Evolutionary conservation across 2,329 filamentous ascomycete species (phyloP).

Genomic region (Aspergillus quadrilineatus): DNA sequence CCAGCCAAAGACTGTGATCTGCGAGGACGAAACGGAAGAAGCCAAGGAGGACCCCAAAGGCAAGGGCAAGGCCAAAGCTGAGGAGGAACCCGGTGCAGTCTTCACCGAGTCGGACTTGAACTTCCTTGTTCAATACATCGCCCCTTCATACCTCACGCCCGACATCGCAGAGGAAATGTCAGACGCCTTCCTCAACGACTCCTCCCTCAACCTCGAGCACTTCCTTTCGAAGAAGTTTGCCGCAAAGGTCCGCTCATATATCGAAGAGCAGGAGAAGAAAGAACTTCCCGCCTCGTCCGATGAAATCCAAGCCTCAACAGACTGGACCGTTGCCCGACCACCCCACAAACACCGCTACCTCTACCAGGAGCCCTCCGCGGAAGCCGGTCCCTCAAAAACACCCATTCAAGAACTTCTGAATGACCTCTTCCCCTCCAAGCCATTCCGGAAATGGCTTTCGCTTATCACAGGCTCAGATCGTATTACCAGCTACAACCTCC

Average conservation of each 20-base stretch:
- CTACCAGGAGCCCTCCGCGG: constrained; percentile 62
- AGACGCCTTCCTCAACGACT: constrained; percentile 77
- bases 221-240: constrained; percentile 80
- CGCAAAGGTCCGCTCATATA: constrained; percentile 65
- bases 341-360: constrained; percentile 95
- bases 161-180: constrained; percentile 82
- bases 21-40: constrained; percentile 38
- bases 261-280: constrained; percentile 63
- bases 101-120: constrained; percentile 79
- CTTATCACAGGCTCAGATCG: constrained; percentile 70
- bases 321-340: constrained; percentile 76
- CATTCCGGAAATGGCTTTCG: constrained; percentile 88
- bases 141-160: constrained; percentile 86
- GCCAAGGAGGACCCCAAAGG: constrained; percentile 34
- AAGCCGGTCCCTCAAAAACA: constrained; percentile 31
- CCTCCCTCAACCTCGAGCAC: constrained; percentile 75
- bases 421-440: constrained; percentile 75
- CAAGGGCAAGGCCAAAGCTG: constrained; percentile 38
- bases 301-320: constrained; percentile 58
- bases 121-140: constrained; percentile 86
- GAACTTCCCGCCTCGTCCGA: constrained; percentile 45
- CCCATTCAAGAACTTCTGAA: constrained; percentile 76
- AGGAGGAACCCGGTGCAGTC: constrained; percentile 54
- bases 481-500: constrained; percentile 69
- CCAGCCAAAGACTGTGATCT: constrained; percentile 57